Base-by-base conservation (phyloP, 768 basidiomycete genomes). In the Russula lepida region DNA sequence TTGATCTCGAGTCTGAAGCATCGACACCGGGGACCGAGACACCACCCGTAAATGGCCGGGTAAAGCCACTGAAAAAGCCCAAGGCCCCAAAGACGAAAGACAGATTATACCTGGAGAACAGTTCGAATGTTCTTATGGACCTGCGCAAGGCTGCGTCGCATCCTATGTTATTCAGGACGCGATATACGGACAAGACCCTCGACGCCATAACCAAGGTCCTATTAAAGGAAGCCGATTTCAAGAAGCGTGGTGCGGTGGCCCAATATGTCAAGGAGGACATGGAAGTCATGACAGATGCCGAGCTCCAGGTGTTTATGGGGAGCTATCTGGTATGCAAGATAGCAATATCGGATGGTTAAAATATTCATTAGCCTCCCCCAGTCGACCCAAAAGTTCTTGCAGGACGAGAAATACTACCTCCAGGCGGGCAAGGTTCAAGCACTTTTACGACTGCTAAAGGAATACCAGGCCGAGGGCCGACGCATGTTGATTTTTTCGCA, bases 261-360 rank as follows among this genome's bases (percentile, higher is more conserved):
- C 83, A 94, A 33, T 82, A 85, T 63, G 92, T 99, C 54, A 91
- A 92, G 70, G 97, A 99, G 72, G 97, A 99, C 72, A 92, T 99
- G 89, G 84, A 89, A 67, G 88, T 97, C 21, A 98, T 98, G 95
- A 95, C 93, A 47, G 97, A 99, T 73, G 88, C 93, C 8, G 97
- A 98, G 74, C 77, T 99, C 37, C 92, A 97, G 68, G 74, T 82
- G 44, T 95, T 95, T 70, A 89, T 88, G 68, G 80, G 81, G 52
- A 83, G 84, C 12, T 95, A 95, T 75, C 92, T 90, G 81, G 93
- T 93, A 58, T 43, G 79, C 68, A 61, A 41, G 35, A 59, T 44
- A 56, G 1, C 9, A 56, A 21, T 30, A 3, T 19, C 19, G 41
- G n/a, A 25, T 7, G 41, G 41, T 33, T 21, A n/a, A 54, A 56